Evolutionary conservation across 139 green algal genomes (phyloP), one percentile per base, ranked within the genome.

Genomic region (Diplosphaera chodatii): DNA sequence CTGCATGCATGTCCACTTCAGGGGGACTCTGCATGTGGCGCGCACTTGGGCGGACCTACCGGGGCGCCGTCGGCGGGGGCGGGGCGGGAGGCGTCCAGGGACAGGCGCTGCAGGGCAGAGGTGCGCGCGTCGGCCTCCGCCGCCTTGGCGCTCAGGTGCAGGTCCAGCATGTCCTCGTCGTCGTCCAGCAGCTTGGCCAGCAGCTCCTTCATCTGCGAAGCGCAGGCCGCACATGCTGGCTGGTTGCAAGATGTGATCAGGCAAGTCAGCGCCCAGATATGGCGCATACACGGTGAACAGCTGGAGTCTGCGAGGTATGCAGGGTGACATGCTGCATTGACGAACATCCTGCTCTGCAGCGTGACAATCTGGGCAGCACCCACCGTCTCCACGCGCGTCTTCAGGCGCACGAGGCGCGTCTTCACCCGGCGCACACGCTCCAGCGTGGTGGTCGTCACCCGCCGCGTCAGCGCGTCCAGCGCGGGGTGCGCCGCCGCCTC

Each of bases 141-240:
- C 10, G 59, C 37, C 74, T 77, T 81, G 10, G 81, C 83, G 6
- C 81, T 80, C 8, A 88, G 73, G 75, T 88, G 81, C 63, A 87
- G 81, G 71, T 86, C 78, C 27, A 84, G 72, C 82, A 87, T 88
- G 77, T 89, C 80, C 3, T 67, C 71, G 69, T 90, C 84, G 64
- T 88, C 82, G 66, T 88, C 84, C 75, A 88, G 62, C 25, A 88
- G 71, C 77, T 88, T 88, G 68, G 83, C 82, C 66, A 87, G 73
- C 68, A 85, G 59, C 72, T 88, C 80, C 21, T 78, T 75, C 63
- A 79, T 62, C 69, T 80, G 82, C 48, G n/a, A n/a, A n/a, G n/a
- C n/a, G n/a, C n/a, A n/a, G n/a, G n/a, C n/a, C n/a, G n/a, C n/a
- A n/a, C n/a, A n/a, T n/a, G n/a, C n/a, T n/a, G n/a, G n/a, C n/a